Percentiles rank a stretch among this genome's conserved stretches.
phyloP scores from a whole-genome alignment of 1,284 basidiomycete species.

The Heterobasidion irregulare region DNA sequence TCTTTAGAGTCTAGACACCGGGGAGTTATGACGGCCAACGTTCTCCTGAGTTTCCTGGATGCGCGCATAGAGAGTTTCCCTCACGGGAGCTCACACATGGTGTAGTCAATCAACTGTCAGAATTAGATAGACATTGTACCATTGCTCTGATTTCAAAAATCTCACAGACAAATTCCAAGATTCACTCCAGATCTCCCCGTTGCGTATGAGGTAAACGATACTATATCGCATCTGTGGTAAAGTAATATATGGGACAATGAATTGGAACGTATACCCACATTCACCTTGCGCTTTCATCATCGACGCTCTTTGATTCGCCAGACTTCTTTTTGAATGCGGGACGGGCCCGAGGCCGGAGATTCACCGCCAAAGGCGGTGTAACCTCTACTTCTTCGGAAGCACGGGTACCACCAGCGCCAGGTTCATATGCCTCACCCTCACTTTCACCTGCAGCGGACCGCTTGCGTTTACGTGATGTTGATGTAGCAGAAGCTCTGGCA shows the following conservation, averaged over 20 bases:
- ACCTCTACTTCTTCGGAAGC: slow-evolving; percentile 3
- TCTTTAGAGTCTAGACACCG: too few relatives aligned
- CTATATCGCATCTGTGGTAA: too few relatives aligned
- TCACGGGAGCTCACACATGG: too few relatives aligned
- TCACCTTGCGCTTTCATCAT: neutral
- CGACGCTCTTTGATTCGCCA: neutral
- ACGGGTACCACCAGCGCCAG: slow-evolving; percentile 3
- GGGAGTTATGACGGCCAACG: too few relatives aligned
- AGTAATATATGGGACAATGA: neutral
- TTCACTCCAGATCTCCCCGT: too few relatives aligned
- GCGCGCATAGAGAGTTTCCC: too few relatives aligned
- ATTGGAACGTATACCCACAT: neutral
- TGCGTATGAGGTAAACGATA: too few relatives aligned
- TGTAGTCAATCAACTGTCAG: too few relatives aligned
- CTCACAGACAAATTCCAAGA: too few relatives aligned
- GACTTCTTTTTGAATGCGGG: slow-evolving; percentile 16
- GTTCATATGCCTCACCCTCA: slow-evolving; percentile 19
- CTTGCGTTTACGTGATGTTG: slow-evolving; percentile 13
- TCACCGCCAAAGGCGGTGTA: slow-evolving; percentile 15
- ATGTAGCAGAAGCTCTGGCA: slow-evolving; percentile 7
- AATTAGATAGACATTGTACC: too few relatives aligned
- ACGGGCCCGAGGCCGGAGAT: slow-evolving; percentile 28
- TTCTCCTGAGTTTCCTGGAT: too few relatives aligned
- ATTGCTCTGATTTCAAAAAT: too few relatives aligned
- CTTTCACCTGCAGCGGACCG: slow-evolving; percentile 6